Evolutionary conservation across 2,329 filamentous ascomycete genomes (phyloP), one percentile per base, ranked within the genome.

Genomic region (Sporothrix pseudoabietina): DNA sequence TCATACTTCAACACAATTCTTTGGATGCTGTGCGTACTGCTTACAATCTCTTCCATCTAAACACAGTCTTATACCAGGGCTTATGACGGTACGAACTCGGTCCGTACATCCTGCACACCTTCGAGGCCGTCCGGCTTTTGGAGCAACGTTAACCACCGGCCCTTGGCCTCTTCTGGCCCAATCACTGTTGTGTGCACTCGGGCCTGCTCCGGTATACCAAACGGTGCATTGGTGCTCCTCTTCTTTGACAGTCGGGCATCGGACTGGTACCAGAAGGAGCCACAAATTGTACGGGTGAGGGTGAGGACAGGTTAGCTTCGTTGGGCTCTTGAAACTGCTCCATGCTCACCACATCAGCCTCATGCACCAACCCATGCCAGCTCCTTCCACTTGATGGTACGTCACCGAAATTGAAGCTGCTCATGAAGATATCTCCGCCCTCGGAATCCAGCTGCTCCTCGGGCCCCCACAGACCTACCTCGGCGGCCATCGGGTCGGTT

Each of bases 81-180:
- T 22, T n/a, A 63, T 14, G 26, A 69, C 30, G 65, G 26, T 16
- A 80, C 76, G 74, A 77, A 79, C 73, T 80, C 78, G 16, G 75
- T 77, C 59, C 76, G 71, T 16, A 80, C 76, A 73, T 79, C 78
- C 80, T 80, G 80, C n/a, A 78, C 77, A 8, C 72, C 76, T n/a
- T 78, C 72, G 30, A 77, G 61, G 8, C 79, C 80, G 3, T 77
- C 73, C 19, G 78, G 73, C 73, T 80, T 80, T 63, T 78, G 74
- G 47, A 81, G 80, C 72, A 80, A 76, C 72, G 78, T 79, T 16
- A 80, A 77, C 77, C 78, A 79, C 71, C 75, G 80, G 41, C 79
- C 79, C 35, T 79, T 78, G 57, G 78, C 79, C 71, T 77, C 78
- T 54, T 80, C 78, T 4, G 76, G 75, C 19, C 78, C 78, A 54